Evolutionary conservation across 2,329 filamentous ascomycete genomes (phyloP).

Genomic region (Rhexocercosporidium sp.): DNA sequence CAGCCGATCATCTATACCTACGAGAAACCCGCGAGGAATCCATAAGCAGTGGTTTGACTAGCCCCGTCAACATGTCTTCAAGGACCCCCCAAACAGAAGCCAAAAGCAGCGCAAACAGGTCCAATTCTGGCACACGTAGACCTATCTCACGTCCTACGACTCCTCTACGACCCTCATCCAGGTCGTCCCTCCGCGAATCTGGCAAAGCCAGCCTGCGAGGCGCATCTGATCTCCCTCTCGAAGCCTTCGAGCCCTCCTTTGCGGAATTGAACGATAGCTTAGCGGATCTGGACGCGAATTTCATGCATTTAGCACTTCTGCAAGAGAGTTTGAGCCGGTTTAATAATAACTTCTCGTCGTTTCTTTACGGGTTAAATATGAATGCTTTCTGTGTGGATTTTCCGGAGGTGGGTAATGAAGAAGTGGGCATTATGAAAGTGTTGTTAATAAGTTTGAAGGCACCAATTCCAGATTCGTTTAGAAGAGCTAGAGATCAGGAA

Average conservation of each 20-base stretch:
- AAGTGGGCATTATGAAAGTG: not conserved
- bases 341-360: constrained; percentile 93
- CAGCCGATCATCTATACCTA: not conserved
- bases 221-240: constrained; percentile 71
- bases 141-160: constrained; percentile 73
- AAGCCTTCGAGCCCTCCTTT: constrained; percentile 86
- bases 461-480: constrained; percentile 83
- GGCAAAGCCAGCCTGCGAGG: constrained; percentile 58
- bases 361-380: constrained; percentile 97
- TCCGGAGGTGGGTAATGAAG: constrained; percentile 69
- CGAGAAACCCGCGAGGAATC: not conserved
- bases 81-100: constrained; percentile 37
- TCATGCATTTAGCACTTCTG: constrained; percentile 97
- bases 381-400: constrained; percentile 99
- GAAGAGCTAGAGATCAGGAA: constrained; percentile 64
- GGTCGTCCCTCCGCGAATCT: constrained; percentile 81
- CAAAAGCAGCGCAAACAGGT: constrained; percentile 37
- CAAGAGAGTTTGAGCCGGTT: constrained; percentile 93
- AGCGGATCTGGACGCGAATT: constrained; percentile 94
- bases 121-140: constrained; percentile 35
- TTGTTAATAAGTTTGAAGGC: constrained; percentile 57
- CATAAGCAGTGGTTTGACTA: not conserved
- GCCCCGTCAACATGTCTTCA: constrained; percentile 32
- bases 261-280: constrained; percentile 92
- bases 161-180: constrained; percentile 86